Evolutionary conservation across 2,329 filamentous ascomycete genomes (phyloP), one percentile per base, ranked within the genome.

Genomic region (Colletotrichum magnum): DNA sequence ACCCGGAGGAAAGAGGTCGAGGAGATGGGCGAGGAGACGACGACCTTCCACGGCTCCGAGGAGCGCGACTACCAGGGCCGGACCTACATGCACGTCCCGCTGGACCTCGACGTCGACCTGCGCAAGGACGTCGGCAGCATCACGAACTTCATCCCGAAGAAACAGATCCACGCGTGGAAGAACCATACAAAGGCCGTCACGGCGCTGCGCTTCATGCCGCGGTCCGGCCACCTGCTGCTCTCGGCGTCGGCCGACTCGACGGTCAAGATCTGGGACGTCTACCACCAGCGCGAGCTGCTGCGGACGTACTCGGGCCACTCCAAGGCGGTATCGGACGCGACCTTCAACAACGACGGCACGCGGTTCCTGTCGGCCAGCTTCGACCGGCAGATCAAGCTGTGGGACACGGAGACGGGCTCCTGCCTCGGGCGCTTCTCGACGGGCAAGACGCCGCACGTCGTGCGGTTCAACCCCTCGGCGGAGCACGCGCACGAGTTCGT

Each of bases 11-110:
- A 89, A 77, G 84, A 89, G 77, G 85, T 86, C 9, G 88, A 90
- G 77, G 85, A 86, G 72, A 73, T 86, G 75, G 90, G 90, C 68
- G 88, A 88, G 28, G 96, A 99, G 83, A 96, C 92, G 60, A 94
- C 92, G 51, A 91, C 90, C 52, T 99, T 98, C 82, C 93, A 97
- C 76, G 96, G 95, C 71, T 87, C 88, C 48, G 86, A 93, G 77
- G 86, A 96, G 81, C 92, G 91, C 84, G 96, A 99, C 79, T 99
- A 99, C 83, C 93, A 97, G 79, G 96, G 96, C 56, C 88, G 96
- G 73, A 97, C 95, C 41, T 99, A 97, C 79, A 98, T 99, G 95
- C 96, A 99, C 81, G 87, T 98, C 53, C 96, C 96, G 4, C 94
- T 94, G 79, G 95, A 97, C 78, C 83, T 97, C 81, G 93, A 94